Conservation (phyloP, 257 asterid species). For the Oldenlandia corymbosa region DNA sequence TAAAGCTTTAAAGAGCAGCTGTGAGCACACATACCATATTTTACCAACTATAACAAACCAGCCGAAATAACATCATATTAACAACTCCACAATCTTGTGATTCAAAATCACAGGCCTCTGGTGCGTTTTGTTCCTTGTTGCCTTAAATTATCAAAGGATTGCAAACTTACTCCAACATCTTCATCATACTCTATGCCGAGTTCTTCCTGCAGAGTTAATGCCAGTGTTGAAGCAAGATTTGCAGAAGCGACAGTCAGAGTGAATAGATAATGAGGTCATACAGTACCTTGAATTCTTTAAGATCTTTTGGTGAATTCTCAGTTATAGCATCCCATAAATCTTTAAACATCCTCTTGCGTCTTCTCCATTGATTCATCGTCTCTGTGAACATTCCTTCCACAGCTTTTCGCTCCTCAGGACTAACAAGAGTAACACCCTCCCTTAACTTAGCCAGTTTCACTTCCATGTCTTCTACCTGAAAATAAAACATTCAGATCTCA, state of each 20-base stretch:
- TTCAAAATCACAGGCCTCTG: constrained; percentile 32
- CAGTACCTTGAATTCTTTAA: constrained; percentile 73
- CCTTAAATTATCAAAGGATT: constrained; percentile 49
- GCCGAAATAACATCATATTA: neutral
- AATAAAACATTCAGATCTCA: constrained; percentile 8
- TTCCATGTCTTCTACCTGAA: constrained; percentile 74
- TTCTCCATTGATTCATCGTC: constrained; percentile 68
- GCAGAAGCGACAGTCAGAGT: constrained; percentile 5
- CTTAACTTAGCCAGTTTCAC: constrained; percentile 68
- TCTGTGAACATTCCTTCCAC: constrained; percentile 51
- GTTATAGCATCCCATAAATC: constrained; percentile 94
- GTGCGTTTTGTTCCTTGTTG: constrained; percentile 56
- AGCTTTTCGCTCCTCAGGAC: constrained; percentile 71
- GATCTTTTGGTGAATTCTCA: constrained; percentile 85
- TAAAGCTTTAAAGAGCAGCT: neutral
- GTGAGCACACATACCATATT: neutral
- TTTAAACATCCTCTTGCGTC: constrained; percentile 87
- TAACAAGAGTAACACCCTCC: constrained; percentile 74
- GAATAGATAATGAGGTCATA: neutral
- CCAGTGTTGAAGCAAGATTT: neutral
- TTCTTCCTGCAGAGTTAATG: constrained; percentile 56
- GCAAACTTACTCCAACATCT: constrained; percentile 78
- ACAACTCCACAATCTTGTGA: neutral
- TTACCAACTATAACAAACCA: neutral
- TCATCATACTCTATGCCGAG: constrained; percentile 92